Conservation (phyloP, 148 eudicot species). For the Fagopyrum tataricum region DNA sequence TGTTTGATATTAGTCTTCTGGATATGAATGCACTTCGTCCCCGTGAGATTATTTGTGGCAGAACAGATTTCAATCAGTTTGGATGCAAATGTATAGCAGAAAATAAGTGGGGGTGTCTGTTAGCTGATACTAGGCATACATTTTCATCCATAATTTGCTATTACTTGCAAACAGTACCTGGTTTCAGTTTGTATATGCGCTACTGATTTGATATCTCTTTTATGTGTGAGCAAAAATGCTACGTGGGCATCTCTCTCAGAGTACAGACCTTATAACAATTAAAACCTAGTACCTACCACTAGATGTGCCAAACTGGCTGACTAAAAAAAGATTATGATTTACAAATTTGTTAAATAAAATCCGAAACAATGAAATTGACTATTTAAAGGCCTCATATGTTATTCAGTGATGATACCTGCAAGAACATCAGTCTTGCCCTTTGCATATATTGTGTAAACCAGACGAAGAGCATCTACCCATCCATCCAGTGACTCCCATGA, state of each 20-base stretch:
- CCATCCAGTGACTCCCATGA: conserved; percentile 85
- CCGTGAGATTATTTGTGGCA: too few relatives aligned
- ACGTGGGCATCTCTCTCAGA: neutral
- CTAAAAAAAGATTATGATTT: neutral
- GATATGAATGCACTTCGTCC: too few relatives aligned
- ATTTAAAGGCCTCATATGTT: neutral
- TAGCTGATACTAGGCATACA: too few relatives aligned
- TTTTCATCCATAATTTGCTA: too few relatives aligned
- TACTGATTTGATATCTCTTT: too few relatives aligned
- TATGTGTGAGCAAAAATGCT: too few relatives aligned
- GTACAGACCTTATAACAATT: neutral
- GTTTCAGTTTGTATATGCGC: too few relatives aligned
- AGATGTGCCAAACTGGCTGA: neutral
- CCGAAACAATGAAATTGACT: neutral
- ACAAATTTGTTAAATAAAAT: neutral
- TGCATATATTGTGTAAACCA: conserved; percentile 87
- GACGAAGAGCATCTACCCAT: conserved; percentile 91
- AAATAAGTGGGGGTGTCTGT: too few relatives aligned
- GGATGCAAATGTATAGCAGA: too few relatives aligned
- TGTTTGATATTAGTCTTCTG: too few relatives aligned
- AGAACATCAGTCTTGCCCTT: conserved; percentile 89
- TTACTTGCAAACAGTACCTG: too few relatives aligned
- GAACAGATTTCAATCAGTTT: too few relatives aligned
- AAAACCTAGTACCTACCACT: neutral
- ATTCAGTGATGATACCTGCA: conserved; percentile 72